Evolutionary conservation across 805 yeast species (phyloP).

Genomic region (Zygotorulaspora danielsina): DNA sequence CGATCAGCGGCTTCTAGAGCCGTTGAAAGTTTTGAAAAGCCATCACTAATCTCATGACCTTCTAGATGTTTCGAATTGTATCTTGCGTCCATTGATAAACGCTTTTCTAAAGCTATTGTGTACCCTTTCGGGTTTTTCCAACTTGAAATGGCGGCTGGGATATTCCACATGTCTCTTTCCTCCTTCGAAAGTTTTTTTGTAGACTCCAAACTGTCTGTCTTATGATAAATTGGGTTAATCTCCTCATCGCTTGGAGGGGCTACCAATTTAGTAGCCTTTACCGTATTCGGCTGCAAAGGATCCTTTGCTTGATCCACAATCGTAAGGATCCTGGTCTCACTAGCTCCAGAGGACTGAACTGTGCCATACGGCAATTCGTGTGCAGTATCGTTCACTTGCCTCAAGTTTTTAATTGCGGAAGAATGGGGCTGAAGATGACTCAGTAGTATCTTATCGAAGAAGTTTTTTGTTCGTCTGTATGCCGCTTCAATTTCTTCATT

Average conservation of each 20-base stretch:
- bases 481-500: constrained; percentile 45
- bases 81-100: constrained; percentile 52
- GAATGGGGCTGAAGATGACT: constrained; percentile 38
- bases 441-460: constrained; percentile 50
- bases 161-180: constrained; percentile 76
- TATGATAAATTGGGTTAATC: constrained; percentile 69
- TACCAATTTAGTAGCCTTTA: constrained; percentile 62
- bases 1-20: constrained; percentile 71
- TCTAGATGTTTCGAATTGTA: constrained; percentile 35
- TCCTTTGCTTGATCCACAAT: constrained; percentile 55
- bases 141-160: constrained; percentile 87
- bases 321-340: constrained; percentile 48
- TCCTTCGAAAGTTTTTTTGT: constrained; percentile 51
- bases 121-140: constrained; percentile 95
- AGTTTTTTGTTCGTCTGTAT: constrained; percentile 50
- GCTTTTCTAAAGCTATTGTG: constrained; percentile 72
- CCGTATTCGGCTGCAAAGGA: constrained; percentile 81
- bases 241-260: constrained; percentile 52
- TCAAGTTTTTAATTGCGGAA: constrained; percentile 19
- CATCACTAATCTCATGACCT: constrained; percentile 45
- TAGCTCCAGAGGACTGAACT: constrained; percentile 33
- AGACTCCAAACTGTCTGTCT: constrained; percentile 45
- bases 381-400: constrained; percentile 34
- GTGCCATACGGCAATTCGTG: constrained; percentile 46
- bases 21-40: constrained; percentile 57